Evolutionary conservation across 768 basidiomycete genomes (phyloP), one percentile per base, ranked within the genome.

Genomic region (Phlebiopsis gigantea): DNA sequence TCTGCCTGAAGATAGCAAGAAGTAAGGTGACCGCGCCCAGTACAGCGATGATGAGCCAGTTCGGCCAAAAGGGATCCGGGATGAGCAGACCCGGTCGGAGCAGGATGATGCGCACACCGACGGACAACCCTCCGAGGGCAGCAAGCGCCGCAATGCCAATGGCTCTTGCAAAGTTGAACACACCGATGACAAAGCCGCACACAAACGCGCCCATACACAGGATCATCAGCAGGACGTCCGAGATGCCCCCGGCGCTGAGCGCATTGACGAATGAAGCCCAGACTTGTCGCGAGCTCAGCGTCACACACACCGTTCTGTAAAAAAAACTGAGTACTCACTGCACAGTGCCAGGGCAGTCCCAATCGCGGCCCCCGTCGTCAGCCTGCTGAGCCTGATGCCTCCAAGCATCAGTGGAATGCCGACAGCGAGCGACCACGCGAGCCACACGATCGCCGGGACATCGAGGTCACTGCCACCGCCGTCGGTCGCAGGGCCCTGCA

Each of bases 191-290:
- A 57, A 83, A 81, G 0, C 81, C 82, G 44, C 78, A 52, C 34
- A 68, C 61, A 62, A 83, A 85, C 50, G 82, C 72, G 0, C 67
- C 74, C 24, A 87, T 56, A 7, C 79, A 71, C 51, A 83, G 73
- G 39, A 75, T 57, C 0, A 78, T 78, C 42, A 88, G 68, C 5
- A 79, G 63, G 19, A 79, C 55, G 64, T 88, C 86, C 0, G 80
- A 68, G 10, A 85, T 61, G 21, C 82, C 79, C 6, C 71, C 63
- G 2, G 77, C 68, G 57, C 73, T 70, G 2, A 81, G 67, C 1
- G 81, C 76, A 66, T 84, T 88, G 55, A 82, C 71, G 47, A 88
- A 72, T 10, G 84, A 80, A 6, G 81, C 75, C 85, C 85, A 88
- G 4, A 80, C 84, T 84, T 58, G 28, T 45, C 24, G 12, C 24